Evolutionary conservation across 306 rosid genomes (phyloP).

Genomic region (Vicia faba): DNA sequence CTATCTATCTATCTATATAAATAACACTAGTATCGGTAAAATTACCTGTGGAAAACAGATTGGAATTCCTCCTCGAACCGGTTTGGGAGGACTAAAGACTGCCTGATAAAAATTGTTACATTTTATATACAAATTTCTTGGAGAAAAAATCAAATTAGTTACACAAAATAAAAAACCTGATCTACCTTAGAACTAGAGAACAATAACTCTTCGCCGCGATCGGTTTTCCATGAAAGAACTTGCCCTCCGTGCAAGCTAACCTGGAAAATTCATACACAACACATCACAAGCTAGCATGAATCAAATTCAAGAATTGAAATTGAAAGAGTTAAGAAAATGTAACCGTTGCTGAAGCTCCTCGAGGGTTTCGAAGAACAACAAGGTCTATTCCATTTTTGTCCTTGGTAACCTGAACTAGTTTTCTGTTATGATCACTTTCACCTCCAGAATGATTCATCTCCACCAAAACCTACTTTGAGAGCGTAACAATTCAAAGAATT

Average conservation of each 20-base stretch:
- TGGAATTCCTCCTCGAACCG: conserved; percentile 93
- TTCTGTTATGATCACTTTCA: conserved; percentile 39
- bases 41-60: conserved; percentile 94
- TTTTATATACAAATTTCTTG: neutral
- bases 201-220: conserved; percentile 70
- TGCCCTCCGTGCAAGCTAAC: conserved; percentile 92
- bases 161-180: neutral
- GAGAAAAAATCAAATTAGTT: neutral
- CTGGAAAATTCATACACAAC: conserved; percentile 43
- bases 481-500: neutral
- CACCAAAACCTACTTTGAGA: conserved; percentile 36
- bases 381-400: conserved; percentile 66
- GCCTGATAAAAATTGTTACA: conserved; percentile 50
- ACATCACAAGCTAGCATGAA: conserved; percentile 16
- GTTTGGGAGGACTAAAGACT: conserved; percentile 67
- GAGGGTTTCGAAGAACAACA: conserved; percentile 53
- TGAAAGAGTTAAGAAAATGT: conserved; percentile 13
- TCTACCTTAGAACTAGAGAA: conserved; percentile 74
- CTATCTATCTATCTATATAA: neutral
- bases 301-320: conserved; percentile 2
- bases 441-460: conserved; percentile 52
- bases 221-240: conserved; percentile 85
- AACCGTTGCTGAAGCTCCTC: conserved; percentile 79
- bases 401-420: conserved; percentile 50
- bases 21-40: neutral